Evolutionary conservation across 2,329 filamentous ascomycete genomes (phyloP).

Genomic region (Venturia aucupariae): DNA sequence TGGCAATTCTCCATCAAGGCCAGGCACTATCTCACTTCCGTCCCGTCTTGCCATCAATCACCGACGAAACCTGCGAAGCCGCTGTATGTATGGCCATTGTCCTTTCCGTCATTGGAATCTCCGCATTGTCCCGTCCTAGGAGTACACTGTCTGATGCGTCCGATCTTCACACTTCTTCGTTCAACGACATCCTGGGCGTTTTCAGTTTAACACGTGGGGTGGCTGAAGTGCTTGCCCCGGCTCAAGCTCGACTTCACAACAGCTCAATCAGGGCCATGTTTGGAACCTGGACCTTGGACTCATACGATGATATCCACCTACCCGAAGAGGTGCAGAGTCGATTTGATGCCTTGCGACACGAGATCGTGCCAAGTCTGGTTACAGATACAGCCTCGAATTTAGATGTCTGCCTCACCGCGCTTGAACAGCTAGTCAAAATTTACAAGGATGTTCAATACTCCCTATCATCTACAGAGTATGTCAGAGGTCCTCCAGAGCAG

Average conservation of each 20-base stretch:
- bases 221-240: not conserved
- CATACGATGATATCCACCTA: not conserved
- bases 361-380: not conserved
- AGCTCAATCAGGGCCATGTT: not conserved
- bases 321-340: not conserved
- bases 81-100: slow-evolving; percentile 2
- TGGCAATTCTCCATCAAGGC: slow-evolving; percentile 1
- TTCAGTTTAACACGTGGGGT: slow-evolving; percentile 9
- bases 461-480: not conserved
- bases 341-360: not conserved
- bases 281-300: not conserved
- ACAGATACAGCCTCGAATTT: not conserved
- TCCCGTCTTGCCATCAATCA: not conserved
- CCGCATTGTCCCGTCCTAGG: not conserved
- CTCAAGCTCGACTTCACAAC: not conserved
- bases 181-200: slow-evolving; percentile 4
- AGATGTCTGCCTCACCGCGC: not conserved
- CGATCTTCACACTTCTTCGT: not conserved
- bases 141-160: too few relatives aligned
- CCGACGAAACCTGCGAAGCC: not conserved
- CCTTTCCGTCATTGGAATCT: not conserved
- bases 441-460: not conserved
- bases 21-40: not conserved
- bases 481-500: not conserved
- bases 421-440: not conserved